Percentiles rank a stretch among this genome's conserved stretches.
Conservation (phyloP, 2,329 filamentous ascomycete species). For the Talaromyces sp. region DNA sequence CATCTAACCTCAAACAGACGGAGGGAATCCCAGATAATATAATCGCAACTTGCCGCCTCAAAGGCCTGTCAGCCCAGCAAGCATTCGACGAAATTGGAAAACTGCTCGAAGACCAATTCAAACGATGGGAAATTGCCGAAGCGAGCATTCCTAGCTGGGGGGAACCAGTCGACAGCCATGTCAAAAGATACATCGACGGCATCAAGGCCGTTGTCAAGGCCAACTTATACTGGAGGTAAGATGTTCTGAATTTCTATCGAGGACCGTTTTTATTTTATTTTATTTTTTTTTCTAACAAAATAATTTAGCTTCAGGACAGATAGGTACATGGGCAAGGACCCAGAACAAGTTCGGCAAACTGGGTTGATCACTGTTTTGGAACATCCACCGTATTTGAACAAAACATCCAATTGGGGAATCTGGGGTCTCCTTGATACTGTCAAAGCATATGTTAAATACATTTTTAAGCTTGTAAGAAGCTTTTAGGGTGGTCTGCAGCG, state of each 20-base stretch:
- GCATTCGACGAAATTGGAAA: conserved; percentile 19
- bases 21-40: conserved; percentile 20
- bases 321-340: conserved; percentile 16
- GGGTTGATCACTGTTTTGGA: conserved; percentile 5
- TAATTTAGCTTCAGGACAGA: conserved; percentile 16
- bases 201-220: conserved; percentile 18
- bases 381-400: too few species aligned
- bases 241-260: not conserved
- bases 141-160: conserved; percentile 19
- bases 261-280: not conserved
- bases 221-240: conserved; percentile 22
- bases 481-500: too few species aligned
- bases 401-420: too few species aligned
- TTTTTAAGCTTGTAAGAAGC: too few species aligned
- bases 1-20: conserved; percentile 9
- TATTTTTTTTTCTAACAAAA: not conserved
- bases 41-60: conserved; percentile 11
- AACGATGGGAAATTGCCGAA: conserved; percentile 20
- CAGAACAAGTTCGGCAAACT: conserved; percentile 11
- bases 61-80: conserved; percentile 10
- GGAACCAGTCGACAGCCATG: conserved; percentile 17
- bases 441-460: too few species aligned
- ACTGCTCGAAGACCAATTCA: conserved; percentile 18
- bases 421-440: too few species aligned
- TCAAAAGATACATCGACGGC: conserved; percentile 19